Evolutionary conservation across 1,139 yeast genomes (phyloP).

Genomic region (Saccharomyces hybrid): DNA sequence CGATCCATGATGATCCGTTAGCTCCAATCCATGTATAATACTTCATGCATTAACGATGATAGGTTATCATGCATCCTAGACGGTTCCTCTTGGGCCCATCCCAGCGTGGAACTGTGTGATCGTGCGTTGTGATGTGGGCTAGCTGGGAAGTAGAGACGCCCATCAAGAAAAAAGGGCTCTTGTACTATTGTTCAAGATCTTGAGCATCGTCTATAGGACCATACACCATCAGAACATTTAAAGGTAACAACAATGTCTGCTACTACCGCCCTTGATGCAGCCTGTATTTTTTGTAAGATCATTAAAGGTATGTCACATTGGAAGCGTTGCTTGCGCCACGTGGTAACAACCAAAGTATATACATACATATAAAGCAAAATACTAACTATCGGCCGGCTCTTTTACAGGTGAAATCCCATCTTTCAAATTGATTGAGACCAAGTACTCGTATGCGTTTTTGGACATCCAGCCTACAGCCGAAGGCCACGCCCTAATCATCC

Average conservation of each 20-base stretch:
- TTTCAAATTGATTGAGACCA: constrained; percentile 76
- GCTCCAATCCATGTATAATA: neutral
- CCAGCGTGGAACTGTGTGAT: neutral
- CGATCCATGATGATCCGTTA: neutral
- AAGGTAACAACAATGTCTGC: constrained; percentile 10
- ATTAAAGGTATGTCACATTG: constrained; percentile 52
- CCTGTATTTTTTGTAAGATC: constrained; percentile 87
- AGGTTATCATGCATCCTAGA: neutral
- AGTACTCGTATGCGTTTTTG: constrained; percentile 69
- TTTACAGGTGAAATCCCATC: constrained; percentile 79
- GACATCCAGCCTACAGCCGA: constrained; percentile 88
- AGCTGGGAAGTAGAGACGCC: neutral
- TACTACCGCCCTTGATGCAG: constrained; percentile 33
- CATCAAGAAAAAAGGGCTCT: neutral
- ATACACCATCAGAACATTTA: neutral
- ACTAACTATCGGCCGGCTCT: neutral
- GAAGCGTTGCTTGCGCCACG: too few relatives aligned
- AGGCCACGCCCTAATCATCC: constrained; percentile 84
- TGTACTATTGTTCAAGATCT: too few relatives aligned
- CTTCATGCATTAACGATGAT: neutral
- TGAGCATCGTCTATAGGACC: too few relatives aligned
- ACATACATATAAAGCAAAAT: neutral
- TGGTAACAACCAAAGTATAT: neutral
- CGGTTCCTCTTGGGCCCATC: too few relatives aligned
- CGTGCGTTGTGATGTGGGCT: neutral